Percentiles rank a stretch among this genome's conserved stretches.
These are phyloP conservation scores for Piromyces finnis DNA, from an alignment of 192 early-diverging fungal species.

Conservation along the genomic window DNA sequence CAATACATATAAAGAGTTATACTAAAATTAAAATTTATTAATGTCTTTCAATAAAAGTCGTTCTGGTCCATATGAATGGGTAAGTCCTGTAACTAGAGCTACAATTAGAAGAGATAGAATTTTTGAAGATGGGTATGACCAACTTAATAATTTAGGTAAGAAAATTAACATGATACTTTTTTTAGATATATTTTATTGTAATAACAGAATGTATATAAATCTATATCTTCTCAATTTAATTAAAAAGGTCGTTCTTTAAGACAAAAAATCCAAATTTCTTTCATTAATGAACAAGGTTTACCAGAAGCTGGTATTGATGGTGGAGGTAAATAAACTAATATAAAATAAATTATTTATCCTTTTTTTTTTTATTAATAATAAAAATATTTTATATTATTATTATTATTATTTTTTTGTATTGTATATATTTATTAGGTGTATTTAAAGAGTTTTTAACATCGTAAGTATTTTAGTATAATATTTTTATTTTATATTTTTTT, in stretches of 20 bases:
- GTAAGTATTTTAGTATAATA: no score
- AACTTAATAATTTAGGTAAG: conserved; percentile 40
- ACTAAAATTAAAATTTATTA: no score
- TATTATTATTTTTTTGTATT: neutral
- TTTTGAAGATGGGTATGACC: conserved; percentile 77
- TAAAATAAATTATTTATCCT: no score
- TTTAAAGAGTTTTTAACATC: conserved; percentile 92
- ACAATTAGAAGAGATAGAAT: conserved; percentile 52
- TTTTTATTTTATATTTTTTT: no score
- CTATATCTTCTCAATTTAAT: neutral
- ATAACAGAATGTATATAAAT: no score
- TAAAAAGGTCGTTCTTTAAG: neutral
- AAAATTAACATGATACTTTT: no score
- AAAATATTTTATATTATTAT: no score
- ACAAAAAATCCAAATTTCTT: conserved; percentile 57
- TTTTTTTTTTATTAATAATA: neutral
- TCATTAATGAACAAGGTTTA: conserved; percentile 68
- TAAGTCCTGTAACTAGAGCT: conserved; percentile 16
- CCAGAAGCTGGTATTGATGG: conserved; percentile 89
- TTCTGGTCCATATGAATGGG: neutral
- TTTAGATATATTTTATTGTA: no score
- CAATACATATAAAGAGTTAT: no score
- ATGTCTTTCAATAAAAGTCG: neutral
- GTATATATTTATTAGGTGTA: conserved; percentile 31
- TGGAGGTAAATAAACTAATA: conserved; percentile 26